Conservation (phyloP, 805 yeast genomes). For the Saccharomycopsis schoenii region DNA sequence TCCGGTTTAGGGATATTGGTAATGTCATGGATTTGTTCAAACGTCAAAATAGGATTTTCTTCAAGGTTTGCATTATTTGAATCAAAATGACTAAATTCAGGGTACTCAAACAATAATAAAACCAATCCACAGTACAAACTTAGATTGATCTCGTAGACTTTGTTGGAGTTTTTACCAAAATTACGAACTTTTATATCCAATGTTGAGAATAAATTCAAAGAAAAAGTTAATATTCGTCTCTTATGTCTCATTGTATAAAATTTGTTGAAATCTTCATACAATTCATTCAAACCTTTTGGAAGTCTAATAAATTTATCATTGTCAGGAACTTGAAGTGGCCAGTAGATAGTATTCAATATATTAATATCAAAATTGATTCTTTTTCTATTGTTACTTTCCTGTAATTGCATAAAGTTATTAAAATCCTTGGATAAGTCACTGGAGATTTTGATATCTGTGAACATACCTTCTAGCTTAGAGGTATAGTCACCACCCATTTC, state of each 20-base stretch:
- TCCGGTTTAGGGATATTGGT: conserved; percentile 72
- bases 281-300: conserved; percentile 27
- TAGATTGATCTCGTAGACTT: conserved; percentile 64
- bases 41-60: conserved; percentile 31
- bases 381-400: conserved; percentile 21
- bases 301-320: conserved; percentile 19
- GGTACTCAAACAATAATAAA: conserved; percentile 60
- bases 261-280: conserved; percentile 38
- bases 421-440: conserved; percentile 37
- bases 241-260: conserved; percentile 42
- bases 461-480: conserved; percentile 76
- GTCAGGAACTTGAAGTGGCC: conserved; percentile 50
- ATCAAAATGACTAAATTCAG: conserved; percentile 22
- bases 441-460: conserved; percentile 62
- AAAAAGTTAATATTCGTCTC: conserved; percentile 65
- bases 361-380: conserved; percentile 37
- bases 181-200: neutral
- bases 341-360: conserved; percentile 50
- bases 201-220: conserved; percentile 43
- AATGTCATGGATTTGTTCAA: conserved; percentile 48
- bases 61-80: neutral
- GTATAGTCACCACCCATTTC: conserved; percentile 77
- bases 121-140: conserved; percentile 76
- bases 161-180: neutral
- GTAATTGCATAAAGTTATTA: conserved; percentile 16